phyloP scores from a whole-genome alignment of 2,329 filamentous ascomycete species.

The Fusarium chlamydosporum region DNA sequence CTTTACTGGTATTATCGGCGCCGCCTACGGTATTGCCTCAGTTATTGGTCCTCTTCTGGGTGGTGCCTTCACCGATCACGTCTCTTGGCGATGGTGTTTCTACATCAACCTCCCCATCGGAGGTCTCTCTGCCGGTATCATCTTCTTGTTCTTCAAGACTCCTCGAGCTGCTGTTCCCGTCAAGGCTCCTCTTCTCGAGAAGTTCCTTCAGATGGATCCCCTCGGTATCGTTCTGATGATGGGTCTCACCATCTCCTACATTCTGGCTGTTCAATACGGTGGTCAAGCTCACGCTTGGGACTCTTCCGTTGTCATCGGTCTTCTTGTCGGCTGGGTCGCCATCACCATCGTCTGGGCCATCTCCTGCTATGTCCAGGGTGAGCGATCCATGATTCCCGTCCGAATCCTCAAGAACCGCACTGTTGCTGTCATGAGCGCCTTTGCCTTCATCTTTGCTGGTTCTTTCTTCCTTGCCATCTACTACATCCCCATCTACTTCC shows the following conservation, averaged over 20 bases:
- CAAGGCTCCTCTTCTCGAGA: slow-evolving; percentile 58
- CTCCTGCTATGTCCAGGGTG: slow-evolving; percentile 60
- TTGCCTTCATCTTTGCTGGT: slow-evolving; percentile 60
- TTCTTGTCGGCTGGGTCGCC: slow-evolving; percentile 58
- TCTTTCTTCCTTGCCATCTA: slow-evolving; percentile 62
- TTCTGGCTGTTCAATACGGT: slow-evolving; percentile 65
- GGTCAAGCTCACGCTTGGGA: slow-evolving; percentile 62
- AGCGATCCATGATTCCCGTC: slow-evolving; percentile 60
- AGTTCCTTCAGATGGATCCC: slow-evolving; percentile 65
- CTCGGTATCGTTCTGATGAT: slow-evolving; percentile 62
- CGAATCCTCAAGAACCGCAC: slow-evolving; percentile 58
- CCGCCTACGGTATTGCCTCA: slow-evolving; percentile 55
- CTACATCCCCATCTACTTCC: slow-evolving; percentile 64
- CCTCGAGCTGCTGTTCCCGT: slow-evolving; percentile 57
- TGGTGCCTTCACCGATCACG: slow-evolving; percentile 57
- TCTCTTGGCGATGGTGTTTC: slow-evolving; percentile 59
- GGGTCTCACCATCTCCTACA: slow-evolving; percentile 59
- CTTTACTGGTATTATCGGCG: slow-evolving; percentile 58
- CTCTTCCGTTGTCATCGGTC: slow-evolving; percentile 58
- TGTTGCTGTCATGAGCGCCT: slow-evolving; percentile 56
- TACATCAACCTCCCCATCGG: slow-evolving; percentile 59
- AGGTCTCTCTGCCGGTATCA: slow-evolving; percentile 54
- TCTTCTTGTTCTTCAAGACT: slow-evolving; percentile 60
- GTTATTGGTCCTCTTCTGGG: slow-evolving; percentile 57
- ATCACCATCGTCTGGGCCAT: slow-evolving; percentile 55